phyloP scores from a whole-genome alignment of 345 rosid genomes.

The Excoecaria agallocha region DNA sequence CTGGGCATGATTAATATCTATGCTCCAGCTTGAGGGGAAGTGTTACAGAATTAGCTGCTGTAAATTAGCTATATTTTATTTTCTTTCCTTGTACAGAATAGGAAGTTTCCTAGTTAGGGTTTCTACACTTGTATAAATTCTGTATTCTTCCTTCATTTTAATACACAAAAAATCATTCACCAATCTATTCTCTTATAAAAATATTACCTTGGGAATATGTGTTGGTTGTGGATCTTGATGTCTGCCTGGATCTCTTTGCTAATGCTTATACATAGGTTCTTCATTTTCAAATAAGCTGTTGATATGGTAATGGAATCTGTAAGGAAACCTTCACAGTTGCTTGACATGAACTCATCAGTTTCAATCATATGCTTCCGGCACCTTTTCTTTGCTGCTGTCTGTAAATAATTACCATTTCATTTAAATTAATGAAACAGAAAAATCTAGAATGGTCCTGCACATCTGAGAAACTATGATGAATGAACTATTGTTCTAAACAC shows the following conservation, averaged over 20 bases:
- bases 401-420: constrained; percentile 13
- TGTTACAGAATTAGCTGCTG: too few species aligned
- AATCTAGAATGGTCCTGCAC: not conserved
- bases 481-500: not conserved
- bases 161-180: too few species aligned
- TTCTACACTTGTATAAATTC: too few species aligned
- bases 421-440: constrained; percentile 6
- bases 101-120: too few species aligned
- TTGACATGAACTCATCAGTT: constrained; percentile 33
- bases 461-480: not conserved
- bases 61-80: too few species aligned
- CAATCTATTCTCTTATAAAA: too few species aligned
- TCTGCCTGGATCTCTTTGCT: constrained; percentile 35
- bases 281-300: constrained; percentile 33
- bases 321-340: constrained; percentile 29
- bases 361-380: constrained; percentile 35
- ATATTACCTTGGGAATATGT: constrained; percentile 30
- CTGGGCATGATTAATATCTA: too few species aligned
- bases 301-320: constrained; percentile 30
- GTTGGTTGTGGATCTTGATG: constrained; percentile 34
- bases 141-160: too few species aligned
- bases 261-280: constrained; percentile 28
- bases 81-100: too few species aligned
- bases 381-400: constrained; percentile 36
- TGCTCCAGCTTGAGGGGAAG: too few species aligned